These are phyloP conservation scores for Colletotrichum tamarilloi DNA, from an alignment of 2,329 filamentous ascomycete species.

Conservation along the genomic window DNA sequence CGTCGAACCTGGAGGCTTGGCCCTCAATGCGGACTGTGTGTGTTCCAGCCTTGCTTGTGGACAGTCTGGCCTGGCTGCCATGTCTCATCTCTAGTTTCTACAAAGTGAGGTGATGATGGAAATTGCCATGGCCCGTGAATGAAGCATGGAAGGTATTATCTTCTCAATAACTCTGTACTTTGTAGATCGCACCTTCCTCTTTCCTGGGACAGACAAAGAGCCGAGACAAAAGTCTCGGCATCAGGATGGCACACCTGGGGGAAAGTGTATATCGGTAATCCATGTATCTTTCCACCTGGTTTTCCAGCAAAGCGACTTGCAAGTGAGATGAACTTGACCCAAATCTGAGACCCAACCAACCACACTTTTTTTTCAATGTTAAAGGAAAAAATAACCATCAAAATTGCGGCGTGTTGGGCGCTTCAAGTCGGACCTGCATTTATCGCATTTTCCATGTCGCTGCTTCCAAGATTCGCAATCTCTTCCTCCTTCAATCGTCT, in stretches of 20 bases:
- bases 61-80: neutral
- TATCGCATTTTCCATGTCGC: conserved; percentile 9
- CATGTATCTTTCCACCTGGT: neutral
- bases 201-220: neutral
- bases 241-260: neutral
- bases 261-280: neutral
- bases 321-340: neutral
- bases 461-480: conserved; percentile 34
- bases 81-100: neutral
- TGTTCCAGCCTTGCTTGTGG: neutral
- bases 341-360: neutral
- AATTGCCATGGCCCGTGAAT: neutral
- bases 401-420: neutral
- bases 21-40: conserved; percentile 25
- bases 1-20: conserved; percentile 9
- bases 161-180: too few species aligned
- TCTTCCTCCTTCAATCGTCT: conserved; percentile 24
- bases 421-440: conserved; percentile 21
- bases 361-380: neutral
- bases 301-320: neutral
- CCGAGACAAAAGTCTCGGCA: neutral
- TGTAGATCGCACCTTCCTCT: neutral
- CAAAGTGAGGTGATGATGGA: neutral
- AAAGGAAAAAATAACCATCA: neutral
- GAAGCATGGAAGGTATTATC: too few species aligned